Evolutionary conservation across 176 grass and related monocot genomes (phyloP).

Genomic region (Avena eriantha): DNA sequence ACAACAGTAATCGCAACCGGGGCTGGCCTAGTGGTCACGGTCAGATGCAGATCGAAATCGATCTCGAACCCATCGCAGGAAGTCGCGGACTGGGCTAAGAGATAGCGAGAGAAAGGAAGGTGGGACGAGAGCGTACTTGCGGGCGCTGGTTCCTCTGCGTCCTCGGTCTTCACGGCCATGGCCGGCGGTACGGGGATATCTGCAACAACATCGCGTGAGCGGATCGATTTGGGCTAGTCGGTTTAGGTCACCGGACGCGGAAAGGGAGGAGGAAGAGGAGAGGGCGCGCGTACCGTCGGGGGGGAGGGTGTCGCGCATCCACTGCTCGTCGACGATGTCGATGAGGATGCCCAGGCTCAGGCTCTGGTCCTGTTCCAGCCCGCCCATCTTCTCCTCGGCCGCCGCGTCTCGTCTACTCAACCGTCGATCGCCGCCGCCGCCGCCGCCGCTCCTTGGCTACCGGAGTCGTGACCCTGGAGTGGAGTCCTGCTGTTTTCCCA

Average conservation of each 20-base stretch:
- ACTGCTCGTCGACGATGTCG: slow-evolving; percentile 87
- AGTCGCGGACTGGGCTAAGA: not conserved
- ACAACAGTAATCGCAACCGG: not conserved
- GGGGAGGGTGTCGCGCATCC: slow-evolving; percentile 93
- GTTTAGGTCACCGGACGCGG: slow-evolving; percentile 2
- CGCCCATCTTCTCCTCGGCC: slow-evolving; percentile 58
- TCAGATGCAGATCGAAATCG: slow-evolving; percentile 4
- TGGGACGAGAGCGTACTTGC: slow-evolving; percentile 53
- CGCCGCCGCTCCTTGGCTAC: not conserved
- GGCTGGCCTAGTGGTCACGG: not conserved
- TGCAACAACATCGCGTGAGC: slow-evolving; percentile 30
- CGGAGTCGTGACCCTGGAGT: not conserved
- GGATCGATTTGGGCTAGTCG: slow-evolving; percentile 1
- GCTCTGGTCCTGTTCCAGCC: slow-evolving; percentile 61
- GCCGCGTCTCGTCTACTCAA: not conserved
- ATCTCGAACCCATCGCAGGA: not conserved
- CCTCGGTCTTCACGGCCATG: slow-evolving; percentile 76
- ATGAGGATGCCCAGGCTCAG: slow-evolving; percentile 91
- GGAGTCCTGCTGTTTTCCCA: not conserved
- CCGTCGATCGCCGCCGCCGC: not conserved
- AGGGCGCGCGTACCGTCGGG: slow-evolving; percentile 60
- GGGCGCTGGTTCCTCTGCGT: slow-evolving; percentile 64
- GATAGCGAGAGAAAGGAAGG: not conserved
- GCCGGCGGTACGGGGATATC: slow-evolving; percentile 75
- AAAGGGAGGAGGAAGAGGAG: not conserved